Evolutionary conservation across 352 stramenopile species (phyloP).

Genomic region (Phytophthora hibernalis): DNA sequence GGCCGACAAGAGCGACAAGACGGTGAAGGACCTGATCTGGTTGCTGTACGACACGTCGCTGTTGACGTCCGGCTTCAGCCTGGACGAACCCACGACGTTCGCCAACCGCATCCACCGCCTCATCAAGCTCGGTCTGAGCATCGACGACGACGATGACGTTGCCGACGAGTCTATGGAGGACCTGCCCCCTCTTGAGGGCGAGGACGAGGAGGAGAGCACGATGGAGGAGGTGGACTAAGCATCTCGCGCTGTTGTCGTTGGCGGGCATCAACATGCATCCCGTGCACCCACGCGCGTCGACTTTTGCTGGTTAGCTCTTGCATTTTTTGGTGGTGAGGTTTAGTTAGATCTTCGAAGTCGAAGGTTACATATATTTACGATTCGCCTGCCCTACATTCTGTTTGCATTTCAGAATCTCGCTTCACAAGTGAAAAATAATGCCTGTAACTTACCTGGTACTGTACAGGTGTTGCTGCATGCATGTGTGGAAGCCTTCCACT

Average conservation of each 20-base stretch:
- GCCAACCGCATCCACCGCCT: slow-evolving; percentile 99
- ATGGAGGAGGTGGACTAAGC: slow-evolving; percentile 99
- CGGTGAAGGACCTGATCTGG: slow-evolving; percentile 99
- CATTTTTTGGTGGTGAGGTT: slow-evolving; percentile 54
- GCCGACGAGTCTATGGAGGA: slow-evolving; percentile 96
- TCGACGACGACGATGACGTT: slow-evolving; percentile 98
- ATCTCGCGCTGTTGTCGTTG: slow-evolving; percentile 15
- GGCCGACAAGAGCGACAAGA: slow-evolving; percentile 99
- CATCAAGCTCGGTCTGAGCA: slow-evolving; percentile 99
- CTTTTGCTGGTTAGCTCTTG: slow-evolving; percentile 35
- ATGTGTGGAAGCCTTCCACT: too few relatives aligned
- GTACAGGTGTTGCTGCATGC: not conserved
- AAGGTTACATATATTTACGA: slow-evolving; percentile 77
- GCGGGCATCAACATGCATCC: slow-evolving; percentile 3
- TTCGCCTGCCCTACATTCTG: slow-evolving; percentile 33
- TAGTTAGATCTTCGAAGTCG: slow-evolving; percentile 55
- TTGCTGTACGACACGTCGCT: slow-evolving; percentile 99
- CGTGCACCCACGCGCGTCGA: slow-evolving; percentile 4
- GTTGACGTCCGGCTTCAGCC: slow-evolving; percentile 98
- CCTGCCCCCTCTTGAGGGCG: slow-evolving; percentile 96
- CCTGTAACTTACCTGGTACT: too few relatives aligned
- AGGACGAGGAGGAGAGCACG: slow-evolving; percentile 96
- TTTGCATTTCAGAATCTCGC: too few relatives aligned
- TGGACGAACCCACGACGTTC: slow-evolving; percentile 99
- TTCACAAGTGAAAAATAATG: too few relatives aligned